Conservation (phyloP, 495 filamentous ascomycete species). For the Penicillium fimorum region DNA sequence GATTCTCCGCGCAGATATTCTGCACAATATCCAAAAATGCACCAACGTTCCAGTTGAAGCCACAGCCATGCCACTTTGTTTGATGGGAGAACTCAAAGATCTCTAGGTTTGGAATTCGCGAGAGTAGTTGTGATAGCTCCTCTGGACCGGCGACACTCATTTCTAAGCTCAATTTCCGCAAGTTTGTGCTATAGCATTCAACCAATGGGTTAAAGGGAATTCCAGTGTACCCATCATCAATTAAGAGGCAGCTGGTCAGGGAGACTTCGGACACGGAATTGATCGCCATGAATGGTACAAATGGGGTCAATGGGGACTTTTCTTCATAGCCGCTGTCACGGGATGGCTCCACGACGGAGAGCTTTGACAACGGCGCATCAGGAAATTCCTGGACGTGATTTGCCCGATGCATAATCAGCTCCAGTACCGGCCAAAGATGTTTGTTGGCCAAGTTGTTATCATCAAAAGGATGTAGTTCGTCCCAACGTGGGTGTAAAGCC, state of each 20-base stretch:
- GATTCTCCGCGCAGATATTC: background rate
- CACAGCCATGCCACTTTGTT: constrained; percentile 17
- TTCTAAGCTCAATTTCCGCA: background rate
- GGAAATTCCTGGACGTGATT: background rate
- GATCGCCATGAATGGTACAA: background rate
- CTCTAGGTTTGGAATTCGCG: constrained; percentile 14
- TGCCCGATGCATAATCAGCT: background rate
- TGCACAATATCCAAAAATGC: background rate
- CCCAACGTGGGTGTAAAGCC: constrained; percentile 11
- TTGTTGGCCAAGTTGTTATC: background rate
- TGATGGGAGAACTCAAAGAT: constrained; percentile 13
- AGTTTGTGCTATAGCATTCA: background rate
- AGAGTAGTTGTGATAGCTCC: constrained; percentile 5
- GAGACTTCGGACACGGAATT: background rate
- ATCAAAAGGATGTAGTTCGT: background rate
- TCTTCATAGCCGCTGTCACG: background rate
- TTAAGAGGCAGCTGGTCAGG: background rate
- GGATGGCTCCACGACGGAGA: background rate
- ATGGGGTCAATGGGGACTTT: background rate
- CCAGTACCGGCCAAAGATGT: background rate
- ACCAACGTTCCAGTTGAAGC: constrained; percentile 8
- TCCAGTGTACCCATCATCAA: background rate
- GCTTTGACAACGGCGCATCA: background rate
- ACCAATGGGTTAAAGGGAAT: background rate
- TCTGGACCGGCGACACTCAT: background rate